Evolutionary conservation across 441 rosid genomes (phyloP), one percentile per base, ranked within the genome.

Genomic region (Adansonia madagascariensis): DNA sequence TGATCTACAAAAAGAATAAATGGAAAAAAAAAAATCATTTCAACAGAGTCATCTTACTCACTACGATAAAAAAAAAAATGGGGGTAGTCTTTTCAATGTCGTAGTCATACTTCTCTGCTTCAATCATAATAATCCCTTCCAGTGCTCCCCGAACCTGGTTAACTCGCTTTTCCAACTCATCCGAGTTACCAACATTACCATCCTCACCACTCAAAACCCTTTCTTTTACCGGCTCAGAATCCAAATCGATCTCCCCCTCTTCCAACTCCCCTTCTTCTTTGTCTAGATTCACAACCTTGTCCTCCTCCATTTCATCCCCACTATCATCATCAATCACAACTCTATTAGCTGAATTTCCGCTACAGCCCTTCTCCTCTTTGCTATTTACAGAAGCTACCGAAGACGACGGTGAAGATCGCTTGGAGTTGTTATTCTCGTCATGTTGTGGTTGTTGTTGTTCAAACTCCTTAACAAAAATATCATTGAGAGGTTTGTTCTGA

Each of bases 221-320:
- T 31, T 76, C 76, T 53, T 79, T 71, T 0, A 65, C 81, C n/a
- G 85, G 81, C 67, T 85, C 88, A 14, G 80, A 79, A 77, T 95
- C 96, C 86, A 90, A 77, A 87, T 92, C 97, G 85, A 95, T 92
- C 85, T 95, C 99, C 4, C 98, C 98, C 82, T 95, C 98, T 83
- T 95, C 99, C 83, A 95, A 80, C 79, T 95, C 99, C 10, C 94
- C 97, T 67, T 93, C 98, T 81, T 94, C 98, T 78, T 85, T 90
- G 86, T 91, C 92, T 8, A 71, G 39, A 52, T 75, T 74, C 3
- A 52, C 75, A 46, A 59, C 18, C 76, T 60, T 74, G 22, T 47
- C 82, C n/a, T 50, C 63, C 31, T 79, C 86, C 85, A 82, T 82
- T 69, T 88, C 97, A 72, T 87, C 97, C 6, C 82, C 86, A 70